Evolutionary conservation across 306 rosid species (phyloP), one percentile per base, ranked within the genome.

Genomic region (Chamaecrista fasciculata): DNA sequence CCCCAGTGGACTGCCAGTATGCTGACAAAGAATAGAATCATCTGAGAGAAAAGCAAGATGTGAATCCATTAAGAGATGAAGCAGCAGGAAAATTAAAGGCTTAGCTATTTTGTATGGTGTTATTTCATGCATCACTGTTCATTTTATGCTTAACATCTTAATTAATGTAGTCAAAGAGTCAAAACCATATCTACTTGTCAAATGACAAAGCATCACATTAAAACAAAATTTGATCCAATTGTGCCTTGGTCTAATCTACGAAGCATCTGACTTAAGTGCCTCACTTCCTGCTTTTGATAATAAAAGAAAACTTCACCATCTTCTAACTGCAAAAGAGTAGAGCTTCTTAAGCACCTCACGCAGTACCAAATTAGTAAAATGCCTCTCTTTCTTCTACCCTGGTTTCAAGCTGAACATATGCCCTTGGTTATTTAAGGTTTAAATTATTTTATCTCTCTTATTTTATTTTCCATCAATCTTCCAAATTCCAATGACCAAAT

Each of bases 1-100:
- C 71, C 97, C 96, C 65, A 94, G 82, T n/a, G 97, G 97, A 79
- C 88, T 88, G 79, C 97, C 83, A 66, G 95, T 84, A 78, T 91
- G 95, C 78, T 70, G 98, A 84, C 98, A 94, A 23, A 50, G 62
- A 71, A 80, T 36, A n/a, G 76, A 68, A 79, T 94, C 92, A 66
- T 94, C 98, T 94, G 77, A 76, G 60, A 61, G 29, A 19, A 76
- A 71, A 36, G 6, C 73, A 56, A 53, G 75, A 71, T 33, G 23
- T n/a, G 8, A 28, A 24, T 15, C 16, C 69, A 67, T 44, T 57
- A 48, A 50, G 24, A 16, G 51, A 8, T 4, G 66, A 37, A 33
- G 34, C 8, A 62, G 36, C 21, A 6, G 75, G 3, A 53, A 55
- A 11, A 62, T 37, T 53, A 46, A 67, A 31, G 46, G 63, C 36